These are phyloP conservation scores for Ceratorhiza oryzae-sativae DNA, from an alignment of 1,284 basidiomycete species.

Conservation along the genomic window DNA sequence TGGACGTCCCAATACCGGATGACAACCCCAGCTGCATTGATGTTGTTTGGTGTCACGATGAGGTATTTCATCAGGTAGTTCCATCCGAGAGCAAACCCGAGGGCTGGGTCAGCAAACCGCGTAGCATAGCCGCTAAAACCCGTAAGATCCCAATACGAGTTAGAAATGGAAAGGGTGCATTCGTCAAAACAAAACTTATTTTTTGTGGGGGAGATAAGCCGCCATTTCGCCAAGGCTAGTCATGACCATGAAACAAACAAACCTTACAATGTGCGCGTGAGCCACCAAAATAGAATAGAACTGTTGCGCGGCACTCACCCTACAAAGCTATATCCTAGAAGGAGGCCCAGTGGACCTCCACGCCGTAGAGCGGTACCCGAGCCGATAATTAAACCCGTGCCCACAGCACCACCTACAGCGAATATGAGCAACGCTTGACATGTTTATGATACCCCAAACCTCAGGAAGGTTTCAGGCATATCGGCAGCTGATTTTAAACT, in stretches of 20 bases:
- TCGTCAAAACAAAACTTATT: too few relatives aligned
- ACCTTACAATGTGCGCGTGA: conserved; percentile 10
- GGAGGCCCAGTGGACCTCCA: conserved; percentile 55
- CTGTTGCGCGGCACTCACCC: conserved; percentile 38
- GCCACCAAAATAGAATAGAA: not conserved
- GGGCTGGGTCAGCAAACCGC: conserved; percentile 54
- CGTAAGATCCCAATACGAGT: conserved; percentile 31
- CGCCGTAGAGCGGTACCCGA: conserved; percentile 53
- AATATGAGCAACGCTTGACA: too few relatives aligned
- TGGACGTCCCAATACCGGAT: conserved; percentile 64
- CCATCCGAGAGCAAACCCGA: conserved; percentile 50
- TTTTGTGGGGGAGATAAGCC: conserved; percentile 54
- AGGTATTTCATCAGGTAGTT: conserved; percentile 48
- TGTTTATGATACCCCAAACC: too few relatives aligned
- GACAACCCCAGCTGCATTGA: conserved; percentile 67
- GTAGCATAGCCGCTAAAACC: conserved; percentile 47
- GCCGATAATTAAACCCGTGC: conserved; percentile 80
- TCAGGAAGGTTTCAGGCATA: too few relatives aligned
- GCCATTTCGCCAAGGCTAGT: conserved; percentile 49
- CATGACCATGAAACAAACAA: conserved; percentile 43
- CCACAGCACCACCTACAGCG: conserved; percentile 59
- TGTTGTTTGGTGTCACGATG: conserved; percentile 53
- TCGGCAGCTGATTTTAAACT: not conserved
- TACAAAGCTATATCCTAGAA: conserved; percentile 54
- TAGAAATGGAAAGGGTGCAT: too few relatives aligned